phyloP scores from a whole-genome alignment of 2,329 filamentous ascomycete species.

The Aspergillus ochraceoroseus region DNA sequence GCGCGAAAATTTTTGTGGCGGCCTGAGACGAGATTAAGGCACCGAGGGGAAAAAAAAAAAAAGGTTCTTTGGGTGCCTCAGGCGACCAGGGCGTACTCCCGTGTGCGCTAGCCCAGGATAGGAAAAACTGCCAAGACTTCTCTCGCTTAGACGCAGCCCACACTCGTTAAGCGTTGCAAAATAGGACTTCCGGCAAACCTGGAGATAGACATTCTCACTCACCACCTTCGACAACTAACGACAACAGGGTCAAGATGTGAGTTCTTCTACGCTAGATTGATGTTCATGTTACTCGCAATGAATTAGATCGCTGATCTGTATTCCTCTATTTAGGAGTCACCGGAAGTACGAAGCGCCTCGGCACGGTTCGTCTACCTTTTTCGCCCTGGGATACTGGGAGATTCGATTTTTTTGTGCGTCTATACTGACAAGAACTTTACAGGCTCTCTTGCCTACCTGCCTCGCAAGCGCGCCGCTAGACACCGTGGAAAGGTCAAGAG shows the following conservation, averaged over 20 bases:
- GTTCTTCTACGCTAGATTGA: conserved; percentile 23
- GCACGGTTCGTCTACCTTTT: conserved; percentile 77
- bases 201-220: conserved; percentile 40
- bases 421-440: conserved; percentile 33
- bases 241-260: conserved; percentile 48
- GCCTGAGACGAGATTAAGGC: background rate
- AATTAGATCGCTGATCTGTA: conserved; percentile 27
- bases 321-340: conserved; percentile 47
- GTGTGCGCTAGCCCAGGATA: conserved; percentile 8
- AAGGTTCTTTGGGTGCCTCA: conserved; percentile 11
- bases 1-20: too few relatives aligned
- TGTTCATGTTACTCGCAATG: background rate
- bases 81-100: conserved; percentile 5
- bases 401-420: conserved; percentile 26
- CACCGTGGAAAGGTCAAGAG: conserved; percentile 98
- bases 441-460: conserved; percentile 75
- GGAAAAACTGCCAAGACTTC: conserved; percentile 17
- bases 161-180: conserved; percentile 41
- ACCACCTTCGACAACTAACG: conserved; percentile 45
- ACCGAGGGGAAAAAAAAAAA: background rate
- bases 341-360: conserved; percentile 80
- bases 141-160: conserved; percentile 43
- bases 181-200: conserved; percentile 35
- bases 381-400: conserved; percentile 41
- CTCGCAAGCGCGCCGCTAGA: conserved; percentile 85